Conservation (phyloP, 2,329 filamentous ascomycete species). For the Cladosporium sp. region DNA sequence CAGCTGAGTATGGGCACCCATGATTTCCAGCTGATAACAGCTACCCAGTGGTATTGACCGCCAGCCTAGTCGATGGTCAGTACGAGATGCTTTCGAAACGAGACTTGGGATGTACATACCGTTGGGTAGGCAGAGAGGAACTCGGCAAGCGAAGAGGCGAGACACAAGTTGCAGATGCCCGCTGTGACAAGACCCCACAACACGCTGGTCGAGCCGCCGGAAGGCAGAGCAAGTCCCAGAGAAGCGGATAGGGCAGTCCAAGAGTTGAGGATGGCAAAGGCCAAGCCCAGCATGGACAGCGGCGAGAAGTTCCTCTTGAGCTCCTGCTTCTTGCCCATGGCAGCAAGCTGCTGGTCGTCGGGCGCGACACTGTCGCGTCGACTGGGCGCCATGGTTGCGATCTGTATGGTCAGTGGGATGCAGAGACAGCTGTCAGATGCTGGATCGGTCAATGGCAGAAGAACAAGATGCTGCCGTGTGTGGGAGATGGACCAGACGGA, state of each 20-base stretch:
- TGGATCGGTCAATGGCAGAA: neutral
- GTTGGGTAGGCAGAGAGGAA: conserved; percentile 54
- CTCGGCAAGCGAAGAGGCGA: conserved; percentile 66
- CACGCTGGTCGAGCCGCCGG: conserved; percentile 65
- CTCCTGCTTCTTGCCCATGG: conserved; percentile 56
- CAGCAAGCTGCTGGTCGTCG: conserved; percentile 50
- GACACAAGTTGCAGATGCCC: conserved; percentile 64
- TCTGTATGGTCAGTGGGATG: neutral
- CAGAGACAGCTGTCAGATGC: neutral
- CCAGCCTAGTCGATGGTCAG: conserved; percentile 35
- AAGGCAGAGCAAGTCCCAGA: conserved; percentile 60
- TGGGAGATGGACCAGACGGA: neutral
- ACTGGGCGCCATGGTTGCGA: conserved; percentile 4
- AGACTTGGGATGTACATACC: conserved; percentile 24
- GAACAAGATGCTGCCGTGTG: neutral
- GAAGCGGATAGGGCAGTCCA: conserved; percentile 60
- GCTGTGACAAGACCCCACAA: conserved; percentile 63
- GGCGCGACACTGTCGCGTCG: conserved; percentile 19
- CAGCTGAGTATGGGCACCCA: conserved; percentile 63
- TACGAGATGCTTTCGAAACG: too few species aligned
- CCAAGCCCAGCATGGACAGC: conserved; percentile 58
- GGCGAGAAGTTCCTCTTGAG: conserved; percentile 56
- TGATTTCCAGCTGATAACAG: conserved; percentile 56
- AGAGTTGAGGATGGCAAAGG: conserved; percentile 60
- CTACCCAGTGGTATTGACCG: conserved; percentile 67